Conservation (phyloP, 2,329 filamentous ascomycete species). For the Phyllosticta citriasiana region DNA sequence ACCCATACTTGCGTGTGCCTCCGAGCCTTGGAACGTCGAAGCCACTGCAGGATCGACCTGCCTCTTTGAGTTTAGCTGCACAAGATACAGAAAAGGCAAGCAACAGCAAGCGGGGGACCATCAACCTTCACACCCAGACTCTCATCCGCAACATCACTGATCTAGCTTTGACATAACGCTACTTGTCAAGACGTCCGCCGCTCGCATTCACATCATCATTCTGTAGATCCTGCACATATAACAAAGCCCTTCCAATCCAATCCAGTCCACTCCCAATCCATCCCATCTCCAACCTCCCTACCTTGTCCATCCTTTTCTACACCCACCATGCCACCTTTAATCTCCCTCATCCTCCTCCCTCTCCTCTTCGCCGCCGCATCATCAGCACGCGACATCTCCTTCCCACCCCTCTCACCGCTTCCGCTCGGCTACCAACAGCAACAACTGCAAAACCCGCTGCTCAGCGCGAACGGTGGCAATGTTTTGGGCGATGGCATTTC, state of each 20-base stretch:
- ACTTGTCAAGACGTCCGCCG: too few species aligned
- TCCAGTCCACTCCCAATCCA: too few species aligned
- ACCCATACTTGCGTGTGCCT: too few species aligned
- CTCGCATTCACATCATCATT: not conserved
- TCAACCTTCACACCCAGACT: not conserved
- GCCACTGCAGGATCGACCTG: not conserved
- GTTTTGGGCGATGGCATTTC: slow-evolving; percentile 20
- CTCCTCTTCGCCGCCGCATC: not conserved
- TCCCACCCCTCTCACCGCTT: slow-evolving; percentile 27
- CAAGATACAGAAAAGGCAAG: not conserved
- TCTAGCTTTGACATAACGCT: not conserved
- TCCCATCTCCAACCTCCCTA: too few species aligned
- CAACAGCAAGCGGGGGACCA: not conserved
- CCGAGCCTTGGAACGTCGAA: too few species aligned
- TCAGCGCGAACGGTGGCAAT: slow-evolving; percentile 12
- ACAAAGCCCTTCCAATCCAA: too few species aligned
- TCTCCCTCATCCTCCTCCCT: not conserved
- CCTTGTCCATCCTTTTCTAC: too few species aligned
- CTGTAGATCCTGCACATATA: too few species aligned
- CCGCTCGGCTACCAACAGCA: slow-evolving; percentile 18
- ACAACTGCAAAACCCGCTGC: slow-evolving; percentile 19
- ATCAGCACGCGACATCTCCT: slow-evolving; percentile 32
- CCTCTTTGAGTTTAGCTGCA: not conserved
- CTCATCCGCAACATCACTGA: not conserved
- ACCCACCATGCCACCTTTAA: too few species aligned